Percentiles rank a stretch among this genome's conserved stretches.
These are phyloP conservation scores for Cutaneotrichosporon dermatis DNA, from an alignment of 1,284 basidiomycete genomes.

Conservation along the genomic window DNA sequence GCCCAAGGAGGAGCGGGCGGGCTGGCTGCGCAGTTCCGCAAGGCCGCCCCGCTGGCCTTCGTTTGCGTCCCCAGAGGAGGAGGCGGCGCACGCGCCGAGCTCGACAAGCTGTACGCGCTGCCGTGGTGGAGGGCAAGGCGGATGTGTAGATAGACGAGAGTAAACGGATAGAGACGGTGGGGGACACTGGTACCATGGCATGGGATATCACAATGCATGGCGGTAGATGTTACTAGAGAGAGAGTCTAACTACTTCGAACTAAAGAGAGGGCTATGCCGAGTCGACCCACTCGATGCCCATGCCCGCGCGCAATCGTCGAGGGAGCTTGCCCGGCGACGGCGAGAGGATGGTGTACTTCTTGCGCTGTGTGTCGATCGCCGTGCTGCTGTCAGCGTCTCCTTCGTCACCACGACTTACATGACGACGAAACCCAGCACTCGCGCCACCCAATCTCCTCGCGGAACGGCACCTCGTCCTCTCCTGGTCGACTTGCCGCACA, in stretches of 20 bases:
- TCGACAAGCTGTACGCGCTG: neutral
- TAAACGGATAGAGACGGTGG: neutral
- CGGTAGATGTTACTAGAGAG: too few relatives aligned
- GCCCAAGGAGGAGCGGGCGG: constrained; percentile 58
- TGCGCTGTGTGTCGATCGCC: constrained; percentile 66
- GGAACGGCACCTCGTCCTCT: constrained; percentile 73
- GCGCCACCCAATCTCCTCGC: constrained; percentile 76
- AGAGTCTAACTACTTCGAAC: too few relatives aligned
- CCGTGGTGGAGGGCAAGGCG: constrained; percentile 19
- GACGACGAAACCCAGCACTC: constrained; percentile 76
- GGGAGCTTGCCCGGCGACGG: constrained; percentile 74
- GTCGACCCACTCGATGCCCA: constrained; percentile 79
- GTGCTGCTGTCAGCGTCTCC: constrained; percentile 56
- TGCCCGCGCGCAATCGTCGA: constrained; percentile 73
- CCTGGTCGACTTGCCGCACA: constrained; percentile 50
- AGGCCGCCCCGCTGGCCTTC: constrained; percentile 45
- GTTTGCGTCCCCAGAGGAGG: constrained; percentile 42
- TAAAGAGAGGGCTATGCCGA: constrained; percentile 19
- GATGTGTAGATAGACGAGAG: constrained; percentile 14
- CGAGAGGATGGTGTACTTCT: constrained; percentile 80
- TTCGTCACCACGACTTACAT: constrained; percentile 59
- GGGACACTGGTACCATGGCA: neutral
- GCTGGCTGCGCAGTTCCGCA: constrained; percentile 22
- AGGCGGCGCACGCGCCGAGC: constrained; percentile 21
- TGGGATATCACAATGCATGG: neutral